Conservation (phyloP, 345 rosid genomes). For the Ailanthus altissimus region DNA sequence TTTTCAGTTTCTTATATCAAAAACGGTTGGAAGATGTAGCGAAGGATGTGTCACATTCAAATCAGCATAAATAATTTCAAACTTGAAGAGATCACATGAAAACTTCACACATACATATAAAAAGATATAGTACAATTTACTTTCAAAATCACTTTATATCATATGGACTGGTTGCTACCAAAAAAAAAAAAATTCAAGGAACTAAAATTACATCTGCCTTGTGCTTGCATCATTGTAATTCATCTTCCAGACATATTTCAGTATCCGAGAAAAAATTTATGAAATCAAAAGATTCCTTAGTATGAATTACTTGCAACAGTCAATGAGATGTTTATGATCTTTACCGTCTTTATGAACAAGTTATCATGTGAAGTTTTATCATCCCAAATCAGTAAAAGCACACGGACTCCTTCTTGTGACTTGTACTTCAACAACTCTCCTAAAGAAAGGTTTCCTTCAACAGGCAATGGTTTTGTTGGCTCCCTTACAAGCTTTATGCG, state of each 20-base stretch:
- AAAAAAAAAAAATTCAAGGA: background rate
- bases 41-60: background rate
- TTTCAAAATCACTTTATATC: background rate
- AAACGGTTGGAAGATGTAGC: background rate
- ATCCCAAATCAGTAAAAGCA: conserved; percentile 65
- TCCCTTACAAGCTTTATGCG: conserved; percentile 63
- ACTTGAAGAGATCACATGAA: background rate
- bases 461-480: conserved; percentile 53
- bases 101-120: background rate
- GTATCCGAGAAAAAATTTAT: background rate
- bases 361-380: conserved; percentile 78
- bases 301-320: background rate
- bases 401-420: conserved; percentile 75
- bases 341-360: conserved; percentile 56
- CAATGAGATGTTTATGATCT: background rate
- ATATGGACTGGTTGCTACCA: background rate
- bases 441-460: conserved; percentile 54
- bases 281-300: too few species aligned
- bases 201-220: background rate
- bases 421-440: conserved; percentile 68
- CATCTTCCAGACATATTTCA: background rate
- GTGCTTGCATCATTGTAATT: background rate
- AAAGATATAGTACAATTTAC: background rate
- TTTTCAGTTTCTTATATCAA: background rate
- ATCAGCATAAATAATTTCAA: background rate